phyloP scores from a whole-genome alignment of 129 eudicot genomes.

The Flaveria robusta region DNA sequence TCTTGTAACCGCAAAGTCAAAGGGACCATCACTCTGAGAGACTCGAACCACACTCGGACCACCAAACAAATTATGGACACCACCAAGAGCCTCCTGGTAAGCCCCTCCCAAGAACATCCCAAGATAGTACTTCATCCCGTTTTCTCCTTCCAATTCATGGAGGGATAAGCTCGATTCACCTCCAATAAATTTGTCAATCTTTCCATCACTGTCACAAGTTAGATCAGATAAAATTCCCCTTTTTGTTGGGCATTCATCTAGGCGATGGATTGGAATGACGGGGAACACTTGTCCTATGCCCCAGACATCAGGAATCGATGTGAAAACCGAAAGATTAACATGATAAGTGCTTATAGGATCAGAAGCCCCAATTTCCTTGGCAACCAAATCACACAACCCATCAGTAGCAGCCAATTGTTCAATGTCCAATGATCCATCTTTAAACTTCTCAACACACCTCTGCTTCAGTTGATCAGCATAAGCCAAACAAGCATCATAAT shows the following conservation, averaged over 20 bases:
- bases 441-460: conserved; percentile 80
- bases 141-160: conserved; percentile 60
- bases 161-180: conserved; percentile 86
- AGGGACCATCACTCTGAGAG: conserved; percentile 87
- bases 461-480: conserved; percentile 77
- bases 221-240: conserved; percentile 79
- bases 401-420: conserved; percentile 86
- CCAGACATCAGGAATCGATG: conserved; percentile 98
- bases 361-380: conserved; percentile 64
- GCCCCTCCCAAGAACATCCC: conserved; percentile 99
- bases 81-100: conserved; percentile 91
- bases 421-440: conserved; percentile 73
- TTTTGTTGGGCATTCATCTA: conserved; percentile 57
- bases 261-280: conserved; percentile 77
- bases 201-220: conserved; percentile 98
- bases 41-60: conserved; percentile 91
- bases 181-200: conserved; percentile 82
- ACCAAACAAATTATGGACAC: conserved; percentile 88
- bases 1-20: conserved; percentile 77
- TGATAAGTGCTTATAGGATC: conserved; percentile 79
- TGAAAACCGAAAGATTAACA: conserved; percentile 81
- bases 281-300: conserved; percentile 95
- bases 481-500: conserved; percentile 62
- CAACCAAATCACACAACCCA: conserved; percentile 70
- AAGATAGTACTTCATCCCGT: conserved; percentile 54